Evolutionary conservation across 768 basidiomycete genomes (phyloP).

Genomic region (Collybia sp.): DNA sequence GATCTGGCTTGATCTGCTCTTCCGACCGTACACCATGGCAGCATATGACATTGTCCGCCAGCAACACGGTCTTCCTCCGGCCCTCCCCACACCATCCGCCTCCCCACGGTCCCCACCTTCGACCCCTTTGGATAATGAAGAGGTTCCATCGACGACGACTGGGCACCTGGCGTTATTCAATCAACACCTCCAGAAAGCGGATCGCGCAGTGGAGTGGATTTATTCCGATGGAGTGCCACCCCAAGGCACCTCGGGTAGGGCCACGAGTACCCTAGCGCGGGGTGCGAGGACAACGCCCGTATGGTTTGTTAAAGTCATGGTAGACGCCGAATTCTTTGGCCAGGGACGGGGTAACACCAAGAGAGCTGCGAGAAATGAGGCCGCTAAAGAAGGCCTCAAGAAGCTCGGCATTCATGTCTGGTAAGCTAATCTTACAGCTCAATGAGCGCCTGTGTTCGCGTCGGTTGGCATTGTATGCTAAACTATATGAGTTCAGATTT

Average conservation of each 20-base stretch:
- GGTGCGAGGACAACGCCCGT: constrained; percentile 67
- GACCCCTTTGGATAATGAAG: constrained; percentile 11
- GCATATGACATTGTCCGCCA: constrained; percentile 62
- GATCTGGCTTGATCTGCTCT: constrained; percentile 57
- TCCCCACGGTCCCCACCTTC: constrained; percentile 15
- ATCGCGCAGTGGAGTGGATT: constrained; percentile 64
- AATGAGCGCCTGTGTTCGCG: too few relatives aligned
- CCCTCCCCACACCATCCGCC: constrained; percentile 18
- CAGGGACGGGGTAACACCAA: constrained; percentile 69
- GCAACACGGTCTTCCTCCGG: constrained; percentile 60
- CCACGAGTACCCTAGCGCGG: constrained; percentile 17
- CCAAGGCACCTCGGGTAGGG: constrained; percentile 11
- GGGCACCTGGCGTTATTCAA: constrained; percentile 82
- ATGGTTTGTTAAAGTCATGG: constrained; percentile 64
- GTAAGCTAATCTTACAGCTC: constrained; percentile 23
- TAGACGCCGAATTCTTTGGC: constrained; percentile 58
- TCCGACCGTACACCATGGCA: constrained; percentile 55
- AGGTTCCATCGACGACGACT: constrained; percentile 19
- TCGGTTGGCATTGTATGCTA: too few relatives aligned
- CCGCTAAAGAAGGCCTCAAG: constrained; percentile 68
- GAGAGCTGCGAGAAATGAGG: constrained; percentile 76
- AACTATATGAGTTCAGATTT: not conserved
- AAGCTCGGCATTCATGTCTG: constrained; percentile 52
- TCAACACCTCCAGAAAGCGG: constrained; percentile 60
- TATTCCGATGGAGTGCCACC: constrained; percentile 37